phyloP scores from a whole-genome alignment of 1,139 yeast genomes.

The Schwanniomyces etchellsii region DNA sequence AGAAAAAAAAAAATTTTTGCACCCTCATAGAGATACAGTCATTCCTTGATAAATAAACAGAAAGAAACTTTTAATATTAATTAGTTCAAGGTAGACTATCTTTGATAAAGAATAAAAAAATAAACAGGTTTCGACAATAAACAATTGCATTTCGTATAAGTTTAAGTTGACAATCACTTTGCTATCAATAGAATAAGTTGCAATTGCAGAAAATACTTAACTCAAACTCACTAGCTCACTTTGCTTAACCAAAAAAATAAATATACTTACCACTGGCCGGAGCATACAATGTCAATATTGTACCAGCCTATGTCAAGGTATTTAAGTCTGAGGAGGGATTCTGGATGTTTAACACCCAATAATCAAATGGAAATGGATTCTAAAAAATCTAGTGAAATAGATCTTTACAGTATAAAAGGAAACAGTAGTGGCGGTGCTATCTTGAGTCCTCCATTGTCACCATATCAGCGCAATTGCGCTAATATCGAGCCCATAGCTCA shows the following conservation, averaged over 20 bases:
- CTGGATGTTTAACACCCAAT: conserved; percentile 38
- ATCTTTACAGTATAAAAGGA: background rate
- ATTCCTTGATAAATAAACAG: background rate
- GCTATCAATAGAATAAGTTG: too few species aligned
- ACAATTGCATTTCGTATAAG: too few species aligned
- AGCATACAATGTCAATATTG: conserved; percentile 20
- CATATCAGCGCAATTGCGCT: conserved; percentile 34
- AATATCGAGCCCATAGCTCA: conserved; percentile 8
- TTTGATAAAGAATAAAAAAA: too few species aligned
- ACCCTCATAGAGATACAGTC: conserved; percentile 1
- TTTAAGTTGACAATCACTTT: too few species aligned
- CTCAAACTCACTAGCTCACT: too few species aligned
- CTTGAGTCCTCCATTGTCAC: conserved; percentile 67
- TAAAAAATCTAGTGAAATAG: background rate
- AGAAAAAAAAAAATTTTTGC: background rate
- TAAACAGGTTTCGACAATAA: too few species aligned
- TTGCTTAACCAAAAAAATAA: too few species aligned
- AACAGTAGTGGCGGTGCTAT: conserved; percentile 16
- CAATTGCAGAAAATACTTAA: too few species aligned
- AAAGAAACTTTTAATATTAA: background rate
- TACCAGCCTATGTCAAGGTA: conserved; percentile 31
- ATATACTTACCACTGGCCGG: too few species aligned
- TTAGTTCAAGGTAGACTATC: background rate
- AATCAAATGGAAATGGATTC: conserved; percentile 11
- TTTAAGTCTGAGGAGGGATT: conserved; percentile 21